These are phyloP conservation scores for Elsinoe ampelina DNA, from an alignment of 2,329 filamentous ascomycete species.

Conservation along the genomic window DNA sequence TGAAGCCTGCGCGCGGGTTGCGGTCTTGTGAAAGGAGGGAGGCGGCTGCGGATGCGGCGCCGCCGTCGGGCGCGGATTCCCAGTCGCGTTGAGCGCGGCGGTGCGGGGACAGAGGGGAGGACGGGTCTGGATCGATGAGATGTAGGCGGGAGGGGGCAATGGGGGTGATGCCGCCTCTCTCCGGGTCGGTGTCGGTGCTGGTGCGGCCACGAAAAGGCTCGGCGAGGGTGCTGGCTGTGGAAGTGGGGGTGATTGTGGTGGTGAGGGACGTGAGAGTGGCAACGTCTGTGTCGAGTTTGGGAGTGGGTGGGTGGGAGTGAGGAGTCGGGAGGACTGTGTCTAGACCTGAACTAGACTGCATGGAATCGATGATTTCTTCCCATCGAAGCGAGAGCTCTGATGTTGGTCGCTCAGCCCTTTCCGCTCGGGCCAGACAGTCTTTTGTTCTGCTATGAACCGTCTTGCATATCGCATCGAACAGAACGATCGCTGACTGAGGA, in stretches of 20 bases:
- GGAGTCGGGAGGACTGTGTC: slow-evolving; percentile 13
- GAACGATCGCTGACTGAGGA: slow-evolving; percentile 3
- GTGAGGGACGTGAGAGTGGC: slow-evolving; percentile 14
- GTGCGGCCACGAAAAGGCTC: slow-evolving; percentile 17
- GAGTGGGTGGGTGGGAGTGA: slow-evolving; percentile 20
- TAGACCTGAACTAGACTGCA: slow-evolving; percentile 22
- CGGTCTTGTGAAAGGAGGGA: slow-evolving; percentile 13
- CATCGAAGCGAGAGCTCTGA: slow-evolving; percentile 41
- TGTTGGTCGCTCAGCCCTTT: slow-evolving; percentile 43
- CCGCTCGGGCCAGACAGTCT: slow-evolving; percentile 43
- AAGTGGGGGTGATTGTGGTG: not conserved
- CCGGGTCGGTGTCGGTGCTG: slow-evolving; percentile 18
- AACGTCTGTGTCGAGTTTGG: slow-evolving; percentile 22
- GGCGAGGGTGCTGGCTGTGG: slow-evolving; percentile 16
- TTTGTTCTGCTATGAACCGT: slow-evolving; percentile 39
- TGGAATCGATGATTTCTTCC: slow-evolving; percentile 44
- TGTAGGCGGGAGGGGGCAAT: not conserved
- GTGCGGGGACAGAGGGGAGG: slow-evolving; percentile 1
- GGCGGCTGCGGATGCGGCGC: slow-evolving; percentile 16
- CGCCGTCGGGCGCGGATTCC: slow-evolving; percentile 16
- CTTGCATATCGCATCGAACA: slow-evolving; percentile 42
- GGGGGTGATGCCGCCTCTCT: slow-evolving; percentile 14
- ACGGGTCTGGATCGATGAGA: slow-evolving; percentile 3
- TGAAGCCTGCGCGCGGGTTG: slow-evolving; percentile 9
- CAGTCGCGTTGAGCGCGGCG: slow-evolving; percentile 14